phyloP scores from a whole-genome alignment of 306 rosid species.

The Delonix regia region DNA sequence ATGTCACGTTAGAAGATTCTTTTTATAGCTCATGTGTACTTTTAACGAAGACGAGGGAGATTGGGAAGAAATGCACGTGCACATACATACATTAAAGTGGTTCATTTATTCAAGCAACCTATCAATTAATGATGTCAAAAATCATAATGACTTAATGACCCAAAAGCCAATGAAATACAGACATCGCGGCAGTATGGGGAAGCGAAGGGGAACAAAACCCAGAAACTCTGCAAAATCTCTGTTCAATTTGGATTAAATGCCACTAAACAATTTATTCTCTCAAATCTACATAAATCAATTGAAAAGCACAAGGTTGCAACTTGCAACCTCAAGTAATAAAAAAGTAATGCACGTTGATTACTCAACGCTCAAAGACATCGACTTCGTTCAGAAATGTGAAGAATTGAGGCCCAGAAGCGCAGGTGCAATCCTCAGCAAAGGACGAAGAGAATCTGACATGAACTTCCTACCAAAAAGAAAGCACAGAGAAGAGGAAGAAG shows the following conservation, averaged over 20 bases:
- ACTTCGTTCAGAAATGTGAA: neutral
- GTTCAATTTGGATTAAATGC: neutral
- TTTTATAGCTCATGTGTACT: neutral
- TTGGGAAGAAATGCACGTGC: neutral
- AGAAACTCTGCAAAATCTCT: neutral
- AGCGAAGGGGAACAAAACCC: neutral
- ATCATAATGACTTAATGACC: too few relatives aligned
- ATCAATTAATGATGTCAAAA: too few relatives aligned
- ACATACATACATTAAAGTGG: neutral
- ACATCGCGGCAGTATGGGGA: neutral
- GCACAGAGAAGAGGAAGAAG: slow-evolving; percentile 33
- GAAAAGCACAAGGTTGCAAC: neutral
- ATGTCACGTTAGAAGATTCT: neutral
- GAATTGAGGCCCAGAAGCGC: slow-evolving; percentile 8
- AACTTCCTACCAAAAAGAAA: slow-evolving; percentile 56
- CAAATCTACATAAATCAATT: neutral
- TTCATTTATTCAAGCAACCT: too few relatives aligned
- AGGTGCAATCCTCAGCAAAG: slow-evolving; percentile 43
- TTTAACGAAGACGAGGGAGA: too few relatives aligned
- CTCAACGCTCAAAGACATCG: neutral
- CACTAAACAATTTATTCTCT: neutral
- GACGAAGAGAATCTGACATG: slow-evolving; percentile 43
- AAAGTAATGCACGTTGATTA: neutral
- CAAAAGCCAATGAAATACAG: neutral
- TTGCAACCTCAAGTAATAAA: neutral